These are phyloP conservation scores for Amesomyces nigricolor DNA, from an alignment of 2,329 filamentous ascomycete species.

Conservation along the genomic window DNA sequence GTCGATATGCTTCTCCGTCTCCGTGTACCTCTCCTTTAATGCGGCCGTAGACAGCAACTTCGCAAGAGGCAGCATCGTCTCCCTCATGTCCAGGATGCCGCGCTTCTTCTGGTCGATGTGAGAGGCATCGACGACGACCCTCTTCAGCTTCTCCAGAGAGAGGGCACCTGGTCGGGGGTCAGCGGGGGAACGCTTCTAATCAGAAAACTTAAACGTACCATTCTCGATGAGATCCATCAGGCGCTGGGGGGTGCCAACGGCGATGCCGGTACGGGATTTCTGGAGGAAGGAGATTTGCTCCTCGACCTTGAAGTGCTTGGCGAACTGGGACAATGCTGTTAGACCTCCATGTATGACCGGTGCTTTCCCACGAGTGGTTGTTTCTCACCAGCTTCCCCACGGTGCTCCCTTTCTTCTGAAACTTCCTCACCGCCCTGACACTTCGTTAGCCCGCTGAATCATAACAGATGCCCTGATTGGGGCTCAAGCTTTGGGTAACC, in stretches of 20 bases:
- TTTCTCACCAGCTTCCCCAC: constrained; percentile 70
- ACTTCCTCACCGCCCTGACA: constrained; percentile 63
- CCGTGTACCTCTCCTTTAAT: constrained; percentile 64
- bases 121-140: constrained; percentile 83
- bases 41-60: constrained; percentile 65
- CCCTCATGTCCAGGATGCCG: constrained; percentile 91
- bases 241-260: constrained; percentile 81
- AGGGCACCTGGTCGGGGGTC: constrained; percentile 51
- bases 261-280: constrained; percentile 68
- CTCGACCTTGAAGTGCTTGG: constrained; percentile 94
- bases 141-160: constrained; percentile 63
- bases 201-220: constrained; percentile 44
- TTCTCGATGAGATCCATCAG: constrained; percentile 77
- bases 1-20: constrained; percentile 45
- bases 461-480: background rate
- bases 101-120: constrained; percentile 94
- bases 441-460: background rate
- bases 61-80: constrained; percentile 76
- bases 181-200: background rate
- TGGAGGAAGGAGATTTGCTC: constrained; percentile 76
- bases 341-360: background rate
- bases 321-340: constrained; percentile 51
- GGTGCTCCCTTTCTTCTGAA: constrained; percentile 69
- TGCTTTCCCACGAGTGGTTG: no score
- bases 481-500: constrained; percentile 3